Conservation (phyloP, 805 yeast genomes). For the Candida ipomoeae region DNA sequence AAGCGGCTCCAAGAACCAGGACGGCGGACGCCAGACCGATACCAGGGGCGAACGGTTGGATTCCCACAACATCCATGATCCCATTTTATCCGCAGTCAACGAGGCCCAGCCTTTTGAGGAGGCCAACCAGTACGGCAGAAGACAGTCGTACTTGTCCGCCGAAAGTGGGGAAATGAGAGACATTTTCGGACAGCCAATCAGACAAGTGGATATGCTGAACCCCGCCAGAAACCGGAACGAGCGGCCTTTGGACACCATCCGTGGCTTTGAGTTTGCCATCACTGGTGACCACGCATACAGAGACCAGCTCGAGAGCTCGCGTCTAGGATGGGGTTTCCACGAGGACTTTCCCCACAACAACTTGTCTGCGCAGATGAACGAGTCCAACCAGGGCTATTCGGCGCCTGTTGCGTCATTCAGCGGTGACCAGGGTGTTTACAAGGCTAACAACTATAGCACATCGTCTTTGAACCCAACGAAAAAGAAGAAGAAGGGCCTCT, state of each 20-base stretch:
- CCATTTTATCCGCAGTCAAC: slow-evolving; percentile 87
- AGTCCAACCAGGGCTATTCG: slow-evolving; percentile 31
- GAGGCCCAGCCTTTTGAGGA: slow-evolving; percentile 94
- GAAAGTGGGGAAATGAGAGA: slow-evolving; percentile 63
- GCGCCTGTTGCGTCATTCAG: slow-evolving; percentile 35
- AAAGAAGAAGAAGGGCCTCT: slow-evolving; percentile 72
- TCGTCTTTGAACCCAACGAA: slow-evolving; percentile 37
- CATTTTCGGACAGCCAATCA: slow-evolving; percentile 79
- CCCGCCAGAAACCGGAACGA: slow-evolving; percentile 94
- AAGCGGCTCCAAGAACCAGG: slow-evolving; percentile 20
- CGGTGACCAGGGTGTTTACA: slow-evolving; percentile 42
- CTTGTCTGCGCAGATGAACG: slow-evolving; percentile 23
- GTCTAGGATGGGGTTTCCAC: slow-evolving; percentile 86
- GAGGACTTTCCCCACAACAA: slow-evolving; percentile 62
- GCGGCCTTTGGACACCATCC: slow-evolving; percentile 93
- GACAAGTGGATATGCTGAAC: slow-evolving; percentile 79
- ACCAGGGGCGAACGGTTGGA: slow-evolving; percentile 5
- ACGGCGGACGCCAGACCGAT: slow-evolving; percentile 23
- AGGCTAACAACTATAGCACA: slow-evolving; percentile 61
- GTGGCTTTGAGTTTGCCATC: slow-evolving; percentile 89
- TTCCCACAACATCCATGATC: slow-evolving; percentile 53
- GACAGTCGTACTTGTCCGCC: slow-evolving; percentile 42
- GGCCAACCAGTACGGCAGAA: slow-evolving; percentile 42
- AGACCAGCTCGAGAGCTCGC: slow-evolving; percentile 74
- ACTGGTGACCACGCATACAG: slow-evolving; percentile 81